Base-by-base conservation (phyloP, 768 basidiomycete genomes). In the Naganishia vishniacii region DNA sequence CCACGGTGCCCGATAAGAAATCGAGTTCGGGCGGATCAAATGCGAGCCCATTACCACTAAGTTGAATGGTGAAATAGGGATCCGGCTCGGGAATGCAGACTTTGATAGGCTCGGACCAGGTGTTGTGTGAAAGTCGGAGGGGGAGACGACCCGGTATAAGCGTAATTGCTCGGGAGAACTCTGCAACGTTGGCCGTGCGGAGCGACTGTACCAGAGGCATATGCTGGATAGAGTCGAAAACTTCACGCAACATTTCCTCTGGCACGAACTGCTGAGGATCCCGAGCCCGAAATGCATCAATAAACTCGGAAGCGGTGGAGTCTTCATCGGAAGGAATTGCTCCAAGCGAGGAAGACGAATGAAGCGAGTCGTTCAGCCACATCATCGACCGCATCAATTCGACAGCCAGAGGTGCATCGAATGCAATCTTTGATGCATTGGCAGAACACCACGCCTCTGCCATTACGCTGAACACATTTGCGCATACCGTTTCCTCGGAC, bases 371-470 rank as follows among this genome's bases (percentile, higher is more conserved):
- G 73, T 95, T 94, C 61, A 99, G 82, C 73, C 92, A 88, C 65
- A 76, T 71, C n/a, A 73, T 73, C 4, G 69, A 66, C 13, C 70
- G 34, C 0, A 76, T 68, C 26, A 76, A 59, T 15, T 72, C 69
- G 20, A 44, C 41, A 0, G 74, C 67, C 6, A 69, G 34, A 7
- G 71, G 67, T 5, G 47, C 26, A 79, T 91, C 88, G 72, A 86
- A 93, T 2, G 87, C 83, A 26, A 91, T 85, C 26, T 83, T 81
- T 49, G 82, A 81, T 6, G 85, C 83, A 72, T 99, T 98, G 20
- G 89, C 87, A 65, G 91, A 88, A 70, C 89, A 89, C 89, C 92
- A 98, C 29, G 88, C 83, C 68, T 84, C 82, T 15, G 91, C 88
- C 73, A 99, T 91, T 11, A 86, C 83, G 70, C 89, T 85, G 31